These are phyloP conservation scores for Neoscytalidium dimidiatum DNA, from an alignment of 2,329 filamentous ascomycete species.

Conservation along the genomic window DNA sequence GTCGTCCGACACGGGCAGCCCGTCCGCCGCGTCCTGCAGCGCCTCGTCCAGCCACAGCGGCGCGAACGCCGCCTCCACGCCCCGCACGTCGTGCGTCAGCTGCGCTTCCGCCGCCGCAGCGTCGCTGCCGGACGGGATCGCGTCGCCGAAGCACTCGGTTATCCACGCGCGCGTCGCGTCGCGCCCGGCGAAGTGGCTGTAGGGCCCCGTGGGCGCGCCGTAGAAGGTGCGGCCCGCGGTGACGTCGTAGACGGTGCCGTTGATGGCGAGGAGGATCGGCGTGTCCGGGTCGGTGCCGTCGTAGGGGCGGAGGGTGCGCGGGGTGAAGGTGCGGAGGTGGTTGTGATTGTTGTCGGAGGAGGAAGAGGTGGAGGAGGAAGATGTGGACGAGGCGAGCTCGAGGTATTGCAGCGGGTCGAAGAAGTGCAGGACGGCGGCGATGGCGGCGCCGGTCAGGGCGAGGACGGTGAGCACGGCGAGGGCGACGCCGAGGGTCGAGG, in stretches of 20 bases:
- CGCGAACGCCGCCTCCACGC: constrained; percentile 30
- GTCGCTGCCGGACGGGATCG: not conserved
- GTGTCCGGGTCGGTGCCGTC: constrained; percentile 27
- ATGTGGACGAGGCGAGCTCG: not conserved
- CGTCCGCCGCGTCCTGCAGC: constrained; percentile 23
- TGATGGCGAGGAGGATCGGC: constrained; percentile 33
- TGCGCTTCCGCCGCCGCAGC: constrained; percentile 5
- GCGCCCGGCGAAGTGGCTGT: constrained; percentile 31
- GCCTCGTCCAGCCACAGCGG: constrained; percentile 31
- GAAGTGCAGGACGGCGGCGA: not conserved
- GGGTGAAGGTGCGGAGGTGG: constrained; percentile 14
- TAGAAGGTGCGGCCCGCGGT: constrained; percentile 30
- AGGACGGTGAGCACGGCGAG: not conserved
- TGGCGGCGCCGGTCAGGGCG: not conserved
- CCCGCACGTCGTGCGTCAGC: constrained; percentile 28
- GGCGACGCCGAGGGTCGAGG: not conserved
- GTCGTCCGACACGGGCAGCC: constrained; percentile 18
- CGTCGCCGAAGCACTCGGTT: constrained; percentile 32
- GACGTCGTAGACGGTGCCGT: constrained; percentile 35
- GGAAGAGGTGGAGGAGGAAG: not conserved
- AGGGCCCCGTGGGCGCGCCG: constrained; percentile 30
- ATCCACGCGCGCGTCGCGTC: constrained; percentile 34
- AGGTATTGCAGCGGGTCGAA: constrained; percentile 14
- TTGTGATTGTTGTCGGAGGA: not conserved
- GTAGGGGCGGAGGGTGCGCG: constrained; percentile 27